Evolutionary conservation across 176 grass and related monocot species (phyloP).

Genomic region (Aegilops tauschii): DNA sequence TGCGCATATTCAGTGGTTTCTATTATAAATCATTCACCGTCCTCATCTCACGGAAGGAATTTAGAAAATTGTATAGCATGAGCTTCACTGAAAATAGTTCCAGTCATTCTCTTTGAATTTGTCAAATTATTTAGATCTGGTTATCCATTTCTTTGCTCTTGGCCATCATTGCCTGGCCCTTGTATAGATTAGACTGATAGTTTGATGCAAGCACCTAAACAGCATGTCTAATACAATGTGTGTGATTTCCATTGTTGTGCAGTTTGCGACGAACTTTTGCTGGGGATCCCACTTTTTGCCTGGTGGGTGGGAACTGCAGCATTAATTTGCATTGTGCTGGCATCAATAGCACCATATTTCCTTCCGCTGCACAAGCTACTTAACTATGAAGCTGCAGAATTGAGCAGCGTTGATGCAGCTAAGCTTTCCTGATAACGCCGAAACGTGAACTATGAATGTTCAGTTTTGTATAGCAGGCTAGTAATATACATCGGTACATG

Average conservation of each 20-base stretch:
- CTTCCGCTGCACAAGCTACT: conserved; percentile 50
- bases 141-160: not conserved
- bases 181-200: too few relatives aligned
- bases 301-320: conserved; percentile 73
- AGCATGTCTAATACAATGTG: not conserved
- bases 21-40: not conserved
- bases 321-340: conserved; percentile 60
- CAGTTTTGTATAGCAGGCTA: not conserved
- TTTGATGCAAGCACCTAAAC: not conserved
- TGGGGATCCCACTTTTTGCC: conserved; percentile 66
- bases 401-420: not conserved
- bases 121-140: not conserved
- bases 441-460: not conserved
- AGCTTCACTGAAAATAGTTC: not conserved
- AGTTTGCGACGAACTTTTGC: conserved; percentile 79
- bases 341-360: conserved; percentile 36
- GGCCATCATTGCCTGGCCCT: not conserved
- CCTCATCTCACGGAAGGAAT: not conserved
- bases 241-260: conserved; percentile 24
- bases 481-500: not conserved
- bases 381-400: conserved; percentile 1
- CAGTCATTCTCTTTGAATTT: not conserved
- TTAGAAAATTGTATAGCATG: not conserved
- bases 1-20: not conserved
- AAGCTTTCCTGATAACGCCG: conserved; percentile 47